phyloP scores from a whole-genome alignment of 257 asterid species.

The Prunella vulgaris region DNA sequence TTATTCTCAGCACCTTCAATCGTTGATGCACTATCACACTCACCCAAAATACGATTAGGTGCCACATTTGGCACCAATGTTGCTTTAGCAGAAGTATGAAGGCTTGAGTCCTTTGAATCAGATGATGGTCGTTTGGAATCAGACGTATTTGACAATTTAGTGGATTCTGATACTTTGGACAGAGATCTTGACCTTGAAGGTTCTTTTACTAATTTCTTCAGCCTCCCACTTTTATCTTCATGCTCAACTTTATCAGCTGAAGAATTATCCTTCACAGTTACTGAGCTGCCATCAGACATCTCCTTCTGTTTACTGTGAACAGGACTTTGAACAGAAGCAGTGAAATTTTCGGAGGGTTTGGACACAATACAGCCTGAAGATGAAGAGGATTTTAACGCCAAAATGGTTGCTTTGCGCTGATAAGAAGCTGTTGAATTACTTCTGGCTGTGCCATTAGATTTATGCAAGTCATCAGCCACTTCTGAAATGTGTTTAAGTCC shows the following conservation, averaged over 20 bases:
- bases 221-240: conserved; percentile 53
- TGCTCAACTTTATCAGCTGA: conserved; percentile 42
- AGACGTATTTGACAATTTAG: conserved; percentile 46
- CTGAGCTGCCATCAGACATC: conserved; percentile 41
- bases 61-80: conserved; percentile 32
- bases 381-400: conserved; percentile 49
- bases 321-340: conserved; percentile 35
- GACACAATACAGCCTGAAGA: conserved; percentile 29
- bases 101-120: conserved; percentile 46
- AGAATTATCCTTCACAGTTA: conserved; percentile 35
- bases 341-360: conserved; percentile 42
- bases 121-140: conserved; percentile 48
- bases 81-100: conserved; percentile 42
- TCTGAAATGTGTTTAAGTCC: conserved; percentile 42
- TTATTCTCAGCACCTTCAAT: conserved; percentile 47
- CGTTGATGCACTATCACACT: conserved; percentile 41
- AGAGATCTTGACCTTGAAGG: conserved; percentile 42
- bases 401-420: conserved; percentile 41
- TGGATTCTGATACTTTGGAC: conserved; percentile 42
- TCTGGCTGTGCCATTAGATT: conserved; percentile 31
- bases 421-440: conserved; percentile 38
- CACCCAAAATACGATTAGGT: conserved; percentile 37
- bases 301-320: conserved; percentile 39
- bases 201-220: conserved; percentile 60
- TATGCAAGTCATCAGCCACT: conserved; percentile 43